phyloP scores from a whole-genome alignment of 2,329 filamentous ascomycete species.

The Talaromyces rugulosus region DNA sequence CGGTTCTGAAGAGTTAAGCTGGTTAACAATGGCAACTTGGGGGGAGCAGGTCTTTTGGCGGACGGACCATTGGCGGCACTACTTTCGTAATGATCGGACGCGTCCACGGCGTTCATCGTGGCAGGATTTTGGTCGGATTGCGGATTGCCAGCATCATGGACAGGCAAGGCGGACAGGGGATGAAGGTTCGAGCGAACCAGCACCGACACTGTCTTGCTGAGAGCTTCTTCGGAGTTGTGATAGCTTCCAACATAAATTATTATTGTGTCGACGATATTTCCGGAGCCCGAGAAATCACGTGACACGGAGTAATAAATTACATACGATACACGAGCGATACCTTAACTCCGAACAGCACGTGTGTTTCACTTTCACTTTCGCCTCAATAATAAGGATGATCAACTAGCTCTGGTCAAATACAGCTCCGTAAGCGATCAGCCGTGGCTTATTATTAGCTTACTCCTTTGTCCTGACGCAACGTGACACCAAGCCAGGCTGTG shows the following conservation, averaged over 20 bases:
- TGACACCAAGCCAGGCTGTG: background rate
- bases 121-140: slow-evolving; percentile 4
- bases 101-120: slow-evolving; percentile 64
- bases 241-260: background rate
- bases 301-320: background rate
- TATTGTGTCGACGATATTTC: background rate
- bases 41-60: background rate
- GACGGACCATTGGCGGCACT: slow-evolving; percentile 41
- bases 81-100: slow-evolving; percentile 52
- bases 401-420: background rate
- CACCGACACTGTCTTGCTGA: slow-evolving; percentile 8
- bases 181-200: slow-evolving; percentile 14
- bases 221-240: background rate
- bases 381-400: background rate
- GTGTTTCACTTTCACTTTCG: background rate
- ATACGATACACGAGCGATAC: background rate
- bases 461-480: background rate
- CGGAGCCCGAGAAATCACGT: background rate
- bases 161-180: background rate
- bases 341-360: background rate
- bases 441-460: background rate
- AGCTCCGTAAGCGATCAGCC: background rate
- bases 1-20: slow-evolving; percentile 38
- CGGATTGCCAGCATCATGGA: slow-evolving; percentile 13
- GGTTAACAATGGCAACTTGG: background rate